Base-by-base conservation (phyloP, 1,284 basidiomycete genomes). In the Pseudomicrostroma phylloplanum region DNA sequence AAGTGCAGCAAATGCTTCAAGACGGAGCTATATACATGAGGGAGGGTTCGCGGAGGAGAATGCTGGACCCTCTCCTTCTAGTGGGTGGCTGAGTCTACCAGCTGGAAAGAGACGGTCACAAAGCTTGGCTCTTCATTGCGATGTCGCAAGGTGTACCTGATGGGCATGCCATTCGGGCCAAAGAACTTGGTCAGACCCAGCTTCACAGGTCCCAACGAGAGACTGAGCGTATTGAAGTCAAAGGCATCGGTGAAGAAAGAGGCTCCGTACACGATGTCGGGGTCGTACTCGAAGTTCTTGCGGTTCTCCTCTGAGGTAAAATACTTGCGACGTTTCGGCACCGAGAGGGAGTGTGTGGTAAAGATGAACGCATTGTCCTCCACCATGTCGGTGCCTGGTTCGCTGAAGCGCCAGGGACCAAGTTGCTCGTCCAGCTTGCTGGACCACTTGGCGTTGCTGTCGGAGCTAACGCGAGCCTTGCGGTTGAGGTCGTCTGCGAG, bases 311-410 rank as follows among this genome's bases (percentile, higher is more conserved):
- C 69, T 23, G 69, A 59, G 6, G 76, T 71, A 61, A 81, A 81
- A 61, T 79, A 66, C 63, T 81, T 80, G 13, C 81, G 65, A 42
- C 81, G 71, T 54, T 78, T 71, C 0, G 80, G 71, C 2, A 80
- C 77, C 2, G 75, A 63, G 2, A 80, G 70, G 36, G 72, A 76
- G 23, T 73, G 67, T 26, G 77, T 74, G 15, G 76, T 72, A 58
- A 81, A 81, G 36, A 81, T 76, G 61, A 82, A 82, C 0, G 76
- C 77, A 55, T 81, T 80, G 71, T 81, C 81, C 66, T 82, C 81
- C 42, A 80, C 69, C 61, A 80, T 76, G 63, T 82, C 81, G 2
- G 76, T 70, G 0, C 67, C 68, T 4, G 78, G 76, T 56, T 80
- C 77, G 1, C 69, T 64, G 57, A 81, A 82, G 43, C 80, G 73